Conservation (phyloP, 305 asterid genomes). For the Solanum hybrid region DNA sequence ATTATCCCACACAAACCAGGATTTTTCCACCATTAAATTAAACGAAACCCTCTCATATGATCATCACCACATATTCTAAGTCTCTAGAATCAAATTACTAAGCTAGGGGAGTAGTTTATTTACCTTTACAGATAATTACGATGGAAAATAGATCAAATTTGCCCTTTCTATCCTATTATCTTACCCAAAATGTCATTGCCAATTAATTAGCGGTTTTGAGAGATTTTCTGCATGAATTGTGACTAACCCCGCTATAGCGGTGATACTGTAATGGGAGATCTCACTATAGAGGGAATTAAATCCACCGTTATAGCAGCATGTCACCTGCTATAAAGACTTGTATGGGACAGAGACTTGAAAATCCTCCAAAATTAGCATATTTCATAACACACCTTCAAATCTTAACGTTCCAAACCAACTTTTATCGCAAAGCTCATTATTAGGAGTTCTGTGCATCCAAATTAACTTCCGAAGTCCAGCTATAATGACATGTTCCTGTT, state of each 20-base stretch:
- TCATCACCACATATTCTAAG: neutral
- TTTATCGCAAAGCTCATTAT: neutral
- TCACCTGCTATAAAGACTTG: neutral
- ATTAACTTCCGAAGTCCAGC: neutral
- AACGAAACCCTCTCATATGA: neutral
- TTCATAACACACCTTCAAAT: neutral
- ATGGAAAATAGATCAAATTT: too few species aligned
- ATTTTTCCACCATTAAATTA: too few species aligned
- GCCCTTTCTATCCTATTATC: accelerated
- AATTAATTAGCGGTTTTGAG: neutral
- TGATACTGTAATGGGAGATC: neutral
- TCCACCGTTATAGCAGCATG: neutral
- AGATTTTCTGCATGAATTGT: neutral
- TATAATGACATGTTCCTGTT: too few species aligned
- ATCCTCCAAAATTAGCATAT: neutral
- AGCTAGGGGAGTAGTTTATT: neutral
- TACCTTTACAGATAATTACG: neutral
- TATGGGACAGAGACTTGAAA: neutral
- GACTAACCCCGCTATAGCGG: neutral
- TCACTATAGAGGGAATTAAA: neutral
- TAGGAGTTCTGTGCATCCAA: neutral
- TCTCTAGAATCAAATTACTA: neutral
- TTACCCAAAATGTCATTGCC: neutral
- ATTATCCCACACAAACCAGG: neutral
- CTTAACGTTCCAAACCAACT: neutral